A percentile compares a stretch with the other conserved stretches of the same genome.
These are phyloP conservation scores for Globisporangium camurandrum DNA, from an alignment of 352 stramenopile species.

Conservation along the genomic window DNA sequence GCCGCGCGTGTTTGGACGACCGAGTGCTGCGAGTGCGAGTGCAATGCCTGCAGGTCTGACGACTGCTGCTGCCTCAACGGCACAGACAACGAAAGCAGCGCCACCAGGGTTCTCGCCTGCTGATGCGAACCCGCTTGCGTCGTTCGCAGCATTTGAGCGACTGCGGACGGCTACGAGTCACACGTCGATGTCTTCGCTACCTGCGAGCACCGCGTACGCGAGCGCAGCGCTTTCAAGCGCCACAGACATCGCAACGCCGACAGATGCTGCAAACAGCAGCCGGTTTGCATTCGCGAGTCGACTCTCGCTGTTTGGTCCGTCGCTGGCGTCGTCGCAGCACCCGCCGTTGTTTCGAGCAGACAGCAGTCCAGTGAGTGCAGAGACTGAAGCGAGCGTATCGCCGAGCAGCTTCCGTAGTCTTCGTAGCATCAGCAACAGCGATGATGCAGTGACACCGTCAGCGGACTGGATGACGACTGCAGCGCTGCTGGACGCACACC, in stretches of 20 bases:
- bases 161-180: conserved; percentile 17
- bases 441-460: neutral
- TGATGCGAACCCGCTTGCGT: conserved; percentile 43
- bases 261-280: neutral
- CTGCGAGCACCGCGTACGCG: neutral
- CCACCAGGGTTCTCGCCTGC: conserved; percentile 53
- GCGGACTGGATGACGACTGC: neutral
- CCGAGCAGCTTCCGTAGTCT: neutral
- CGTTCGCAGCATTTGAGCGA: conserved; percentile 38
- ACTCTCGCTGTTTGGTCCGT: conserved; percentile 38
- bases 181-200: no score
- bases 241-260: neutral
- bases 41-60: neutral
- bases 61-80: no score
- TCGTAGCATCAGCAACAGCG: neutral
- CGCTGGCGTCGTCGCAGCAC: conserved; percentile 4
- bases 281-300: conserved; percentile 24
- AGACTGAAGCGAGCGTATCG: no score
- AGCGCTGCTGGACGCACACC: neutral
- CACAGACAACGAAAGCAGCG: conserved; percentile 17
- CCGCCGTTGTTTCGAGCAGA: no score
- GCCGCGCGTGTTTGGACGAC: neutral
- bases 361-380: no score
- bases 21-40: neutral
- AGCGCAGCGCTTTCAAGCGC: neutral